These are phyloP conservation scores for Papiliotrema laurentii DNA, from an alignment of 1,284 basidiomycete genomes.

Conservation along the genomic window DNA sequence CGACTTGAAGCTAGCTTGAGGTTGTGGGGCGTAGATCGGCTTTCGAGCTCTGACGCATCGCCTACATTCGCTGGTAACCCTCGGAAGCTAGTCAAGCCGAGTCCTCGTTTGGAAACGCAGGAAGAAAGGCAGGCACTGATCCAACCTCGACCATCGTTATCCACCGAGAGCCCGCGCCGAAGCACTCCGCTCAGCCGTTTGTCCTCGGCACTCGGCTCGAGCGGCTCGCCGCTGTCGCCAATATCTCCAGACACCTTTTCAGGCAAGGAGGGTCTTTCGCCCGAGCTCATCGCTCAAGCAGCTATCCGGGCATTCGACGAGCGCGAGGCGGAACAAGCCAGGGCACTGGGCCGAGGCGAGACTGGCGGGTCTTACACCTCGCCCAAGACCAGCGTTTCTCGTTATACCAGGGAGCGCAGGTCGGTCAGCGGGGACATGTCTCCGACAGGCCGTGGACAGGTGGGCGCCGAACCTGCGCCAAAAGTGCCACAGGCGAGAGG, in stretches of 20 bases:
- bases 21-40: slow-evolving; percentile 73
- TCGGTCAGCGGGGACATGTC: neutral
- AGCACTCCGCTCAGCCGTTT: slow-evolving; percentile 21
- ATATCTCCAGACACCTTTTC: neutral
- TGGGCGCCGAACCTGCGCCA: neutral
- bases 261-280: slow-evolving; percentile 1
- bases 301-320: slow-evolving; percentile 34
- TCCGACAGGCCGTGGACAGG: slow-evolving; percentile 1
- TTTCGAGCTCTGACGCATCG: too few species aligned
- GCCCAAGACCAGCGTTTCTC: slow-evolving; percentile 2
- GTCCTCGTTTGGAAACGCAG: too few species aligned
- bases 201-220: slow-evolving; percentile 16
- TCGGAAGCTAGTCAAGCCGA: neutral
- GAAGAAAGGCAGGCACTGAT: neutral
- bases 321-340: slow-evolving; percentile 25
- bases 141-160: neutral
- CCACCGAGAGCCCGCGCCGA: neutral
- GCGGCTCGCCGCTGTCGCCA: slow-evolving; percentile 4
- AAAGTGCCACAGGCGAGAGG: slow-evolving; percentile 14
- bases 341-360: slow-evolving; percentile 25
- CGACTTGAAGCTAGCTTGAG: slow-evolving; percentile 82
- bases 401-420: neutral
- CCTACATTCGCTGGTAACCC: slow-evolving; percentile 2
- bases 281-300: slow-evolving; percentile 7
- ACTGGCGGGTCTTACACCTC: slow-evolving; percentile 22